A percentile compares a stretch with the other conserved stretches of the same genome.
phyloP scores from a whole-genome alignment of 257 asterid species.

The Primulina eburnea region DNA sequence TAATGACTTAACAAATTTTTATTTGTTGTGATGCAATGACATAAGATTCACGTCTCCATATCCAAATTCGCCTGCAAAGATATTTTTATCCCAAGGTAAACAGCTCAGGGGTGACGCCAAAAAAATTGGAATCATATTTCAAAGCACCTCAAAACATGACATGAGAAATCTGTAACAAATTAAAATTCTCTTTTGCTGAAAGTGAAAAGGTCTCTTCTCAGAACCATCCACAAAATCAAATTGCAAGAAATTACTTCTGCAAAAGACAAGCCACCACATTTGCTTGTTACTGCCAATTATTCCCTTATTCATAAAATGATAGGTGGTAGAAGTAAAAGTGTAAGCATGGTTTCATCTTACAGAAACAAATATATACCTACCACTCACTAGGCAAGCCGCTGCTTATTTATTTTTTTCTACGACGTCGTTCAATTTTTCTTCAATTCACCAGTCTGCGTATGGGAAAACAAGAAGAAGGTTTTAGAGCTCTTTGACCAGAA shows the following conservation, averaged over 20 bases:
- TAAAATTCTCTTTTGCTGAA: neutral
- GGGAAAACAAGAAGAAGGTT: conserved; percentile 1
- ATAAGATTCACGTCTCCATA: neutral
- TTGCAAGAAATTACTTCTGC: neutral
- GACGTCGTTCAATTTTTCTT: conserved; percentile 50
- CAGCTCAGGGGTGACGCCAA: neutral
- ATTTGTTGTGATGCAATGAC: neutral
- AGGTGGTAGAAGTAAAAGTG: too few species aligned
- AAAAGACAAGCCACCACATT: neutral
- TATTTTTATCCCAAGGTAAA: neutral
- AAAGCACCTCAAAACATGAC: neutral
- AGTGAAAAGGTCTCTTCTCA: too few species aligned
- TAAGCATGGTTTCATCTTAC: neutral
- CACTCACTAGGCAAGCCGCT: conserved; percentile 7
- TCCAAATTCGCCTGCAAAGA: neutral
- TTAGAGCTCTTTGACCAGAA: conserved; percentile 18
- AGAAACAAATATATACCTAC: neutral
- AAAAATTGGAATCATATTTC: neutral
- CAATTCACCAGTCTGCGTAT: conserved; percentile 73
- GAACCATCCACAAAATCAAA: neutral
- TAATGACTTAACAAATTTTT: too few species aligned
- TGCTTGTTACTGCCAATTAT: neutral
- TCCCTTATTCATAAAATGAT: neutral
- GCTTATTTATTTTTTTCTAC: conserved; percentile 35
- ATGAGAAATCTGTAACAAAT: neutral